Conservation (phyloP, 768 basidiomycete genomes). For the Cyathus striatus region DNA sequence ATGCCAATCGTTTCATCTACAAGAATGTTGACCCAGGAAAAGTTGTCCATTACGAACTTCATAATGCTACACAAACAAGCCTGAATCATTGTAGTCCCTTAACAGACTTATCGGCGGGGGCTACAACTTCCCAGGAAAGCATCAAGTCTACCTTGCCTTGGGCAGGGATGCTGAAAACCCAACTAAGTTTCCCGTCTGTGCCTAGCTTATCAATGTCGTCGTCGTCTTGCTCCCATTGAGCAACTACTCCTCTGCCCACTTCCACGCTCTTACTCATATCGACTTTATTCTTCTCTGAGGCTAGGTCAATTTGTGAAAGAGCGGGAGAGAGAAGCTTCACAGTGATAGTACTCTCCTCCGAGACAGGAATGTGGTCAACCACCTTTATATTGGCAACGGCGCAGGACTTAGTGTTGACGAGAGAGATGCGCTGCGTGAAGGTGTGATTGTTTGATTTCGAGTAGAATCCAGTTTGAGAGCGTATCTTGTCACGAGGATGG, state of each 20-base stretch:
- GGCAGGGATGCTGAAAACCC: conserved; percentile 24
- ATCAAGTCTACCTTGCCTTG: conserved; percentile 23
- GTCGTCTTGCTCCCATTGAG: conserved; percentile 26
- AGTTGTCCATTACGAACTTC: no score
- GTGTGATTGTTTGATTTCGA: conserved; percentile 20
- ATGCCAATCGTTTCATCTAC: no score
- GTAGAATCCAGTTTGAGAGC: conserved; percentile 26
- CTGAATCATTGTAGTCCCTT: no score
- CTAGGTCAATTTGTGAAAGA: conserved; percentile 9
- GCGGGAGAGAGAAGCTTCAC: conserved; percentile 25
- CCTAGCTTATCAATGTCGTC: conserved; percentile 20
- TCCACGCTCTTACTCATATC: no score
- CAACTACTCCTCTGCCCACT: conserved; percentile 18
- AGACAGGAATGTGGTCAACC: conserved; percentile 30
- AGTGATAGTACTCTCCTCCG: conserved; percentile 22
- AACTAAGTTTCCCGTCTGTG: conserved; percentile 28
- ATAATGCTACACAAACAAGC: no score
- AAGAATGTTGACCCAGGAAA: no score
- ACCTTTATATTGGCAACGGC: conserved; percentile 20
- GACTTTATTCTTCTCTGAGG: conserved; percentile 11
- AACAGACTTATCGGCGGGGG: conserved; percentile 16
- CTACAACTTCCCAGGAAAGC: conserved; percentile 28
- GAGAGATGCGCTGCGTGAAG: conserved; percentile 29
- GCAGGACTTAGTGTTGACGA: conserved; percentile 28
- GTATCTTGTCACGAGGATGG: conserved; percentile 27